Conservation (phyloP, 2,329 filamentous ascomycete genomes). For the Xylaria sp. region DNA sequence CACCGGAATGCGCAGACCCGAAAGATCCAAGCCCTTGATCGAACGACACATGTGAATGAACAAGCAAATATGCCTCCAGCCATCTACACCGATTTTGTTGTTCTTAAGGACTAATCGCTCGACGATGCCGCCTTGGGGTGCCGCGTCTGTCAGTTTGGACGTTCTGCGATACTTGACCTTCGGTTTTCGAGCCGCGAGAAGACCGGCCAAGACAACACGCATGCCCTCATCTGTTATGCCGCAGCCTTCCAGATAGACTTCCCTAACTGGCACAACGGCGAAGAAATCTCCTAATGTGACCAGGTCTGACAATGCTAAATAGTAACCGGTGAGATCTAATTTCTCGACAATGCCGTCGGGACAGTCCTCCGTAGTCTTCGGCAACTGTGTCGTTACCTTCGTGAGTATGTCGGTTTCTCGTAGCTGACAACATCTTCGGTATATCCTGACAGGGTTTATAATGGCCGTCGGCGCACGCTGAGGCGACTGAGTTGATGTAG, state of each 20-base stretch:
- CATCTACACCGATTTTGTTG: conserved; percentile 81
- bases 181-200: conserved; percentile 71
- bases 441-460: conserved; percentile 86
- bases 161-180: conserved; percentile 49
- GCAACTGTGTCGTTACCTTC: conserved; percentile 84
- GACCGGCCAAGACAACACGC: conserved; percentile 76
- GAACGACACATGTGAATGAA: conserved; percentile 89
- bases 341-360: conserved; percentile 70
- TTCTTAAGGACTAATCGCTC: conserved; percentile 86
- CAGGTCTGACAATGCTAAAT: conserved; percentile 76
- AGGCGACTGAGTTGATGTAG: conserved; percentile 33
- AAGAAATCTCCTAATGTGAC: conserved; percentile 89
- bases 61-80: conserved; percentile 85
- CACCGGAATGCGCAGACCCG: conserved; percentile 70
- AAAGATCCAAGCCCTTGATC: conserved; percentile 79
- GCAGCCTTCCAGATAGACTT: conserved; percentile 80
- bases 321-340: conserved; percentile 79
- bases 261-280: conserved; percentile 84
- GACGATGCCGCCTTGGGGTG: conserved; percentile 63
- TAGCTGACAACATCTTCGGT: conserved; percentile 88
- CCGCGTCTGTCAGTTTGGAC: conserved; percentile 34
- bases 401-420: conserved; percentile 89
- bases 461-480: conserved; percentile 66
- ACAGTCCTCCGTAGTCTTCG: conserved; percentile 60
- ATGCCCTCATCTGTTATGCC: conserved; percentile 82